These are phyloP conservation scores for Stromatinia cepivora DNA, from an alignment of 2,329 filamentous ascomycete species.

Conservation along the genomic window DNA sequence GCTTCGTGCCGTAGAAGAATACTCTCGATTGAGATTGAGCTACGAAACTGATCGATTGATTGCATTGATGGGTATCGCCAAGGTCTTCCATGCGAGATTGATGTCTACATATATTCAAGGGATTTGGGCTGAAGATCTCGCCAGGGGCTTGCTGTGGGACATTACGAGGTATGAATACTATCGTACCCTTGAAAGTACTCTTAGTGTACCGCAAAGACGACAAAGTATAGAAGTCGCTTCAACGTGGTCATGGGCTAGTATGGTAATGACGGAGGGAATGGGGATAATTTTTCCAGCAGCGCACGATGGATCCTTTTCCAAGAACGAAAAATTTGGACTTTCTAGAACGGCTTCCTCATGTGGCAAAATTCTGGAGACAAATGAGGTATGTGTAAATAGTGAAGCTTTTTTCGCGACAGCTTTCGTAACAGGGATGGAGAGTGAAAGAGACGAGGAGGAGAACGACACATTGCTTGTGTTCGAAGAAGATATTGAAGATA, in stretches of 20 bases:
- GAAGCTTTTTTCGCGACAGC: not conserved
- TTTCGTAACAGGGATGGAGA: not conserved
- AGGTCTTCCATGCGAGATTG: not conserved
- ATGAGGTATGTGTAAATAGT: not conserved
- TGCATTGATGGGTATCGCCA: not conserved
- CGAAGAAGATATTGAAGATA: not conserved
- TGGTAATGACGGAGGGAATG: not conserved
- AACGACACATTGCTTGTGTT: not conserved
- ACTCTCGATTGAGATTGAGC: not conserved
- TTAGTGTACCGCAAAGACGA: not conserved
- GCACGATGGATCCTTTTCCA: conserved; percentile 1
- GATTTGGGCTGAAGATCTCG: conserved; percentile 1
- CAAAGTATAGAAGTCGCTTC: not conserved
- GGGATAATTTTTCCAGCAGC: not conserved
- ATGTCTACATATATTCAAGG: not conserved
- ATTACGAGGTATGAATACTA: not conserved
- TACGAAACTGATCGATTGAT: not conserved
- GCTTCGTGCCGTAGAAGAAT: conserved; percentile 1
- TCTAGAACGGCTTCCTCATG: not conserved
- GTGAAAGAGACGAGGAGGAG: not conserved
- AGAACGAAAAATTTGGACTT: not conserved
- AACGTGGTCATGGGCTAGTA: conserved; percentile 13
- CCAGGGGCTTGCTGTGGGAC: not conserved
- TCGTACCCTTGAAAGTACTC: not conserved
- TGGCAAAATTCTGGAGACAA: not conserved